These are phyloP conservation scores for Solanum piurae DNA, from an alignment of 257 asterid genomes.

Conservation along the genomic window DNA sequence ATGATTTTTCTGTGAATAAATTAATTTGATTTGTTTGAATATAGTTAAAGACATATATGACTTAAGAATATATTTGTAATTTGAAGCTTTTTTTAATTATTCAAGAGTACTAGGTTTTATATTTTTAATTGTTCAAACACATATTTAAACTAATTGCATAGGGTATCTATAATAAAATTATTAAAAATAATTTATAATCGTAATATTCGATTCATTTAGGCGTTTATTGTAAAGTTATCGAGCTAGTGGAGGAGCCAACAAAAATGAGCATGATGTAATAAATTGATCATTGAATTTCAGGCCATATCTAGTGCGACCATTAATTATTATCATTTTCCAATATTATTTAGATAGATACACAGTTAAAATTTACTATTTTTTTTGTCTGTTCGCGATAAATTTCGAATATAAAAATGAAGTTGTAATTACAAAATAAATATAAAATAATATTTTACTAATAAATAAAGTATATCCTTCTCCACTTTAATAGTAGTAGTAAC, in stretches of 20 bases:
- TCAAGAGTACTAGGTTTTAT: neutral
- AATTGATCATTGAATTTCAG: neutral
- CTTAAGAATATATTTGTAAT: neutral
- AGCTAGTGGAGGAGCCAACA: neutral
- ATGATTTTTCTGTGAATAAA: neutral
- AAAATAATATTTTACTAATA: neutral
- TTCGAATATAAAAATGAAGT: neutral
- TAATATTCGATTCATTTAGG: neutral
- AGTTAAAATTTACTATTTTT: neutral
- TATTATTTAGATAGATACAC: neutral
- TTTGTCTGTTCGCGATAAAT: neutral
- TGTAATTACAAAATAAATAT: neutral
- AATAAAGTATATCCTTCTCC: neutral
- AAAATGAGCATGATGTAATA: neutral
- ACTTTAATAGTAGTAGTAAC: neutral
- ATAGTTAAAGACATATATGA: too few relatives aligned
- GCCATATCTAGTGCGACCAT: neutral
- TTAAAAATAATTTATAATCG: neutral
- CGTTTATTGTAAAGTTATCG: neutral
- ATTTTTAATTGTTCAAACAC: neutral
- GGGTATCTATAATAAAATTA: neutral
- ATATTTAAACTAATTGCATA: neutral
- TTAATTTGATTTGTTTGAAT: too few relatives aligned
- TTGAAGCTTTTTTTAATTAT: neutral
- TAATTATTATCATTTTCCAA: neutral